Evolutionary conservation across 2,329 filamentous ascomycete genomes (phyloP).

Genomic region (Talaromyces sp.): DNA sequence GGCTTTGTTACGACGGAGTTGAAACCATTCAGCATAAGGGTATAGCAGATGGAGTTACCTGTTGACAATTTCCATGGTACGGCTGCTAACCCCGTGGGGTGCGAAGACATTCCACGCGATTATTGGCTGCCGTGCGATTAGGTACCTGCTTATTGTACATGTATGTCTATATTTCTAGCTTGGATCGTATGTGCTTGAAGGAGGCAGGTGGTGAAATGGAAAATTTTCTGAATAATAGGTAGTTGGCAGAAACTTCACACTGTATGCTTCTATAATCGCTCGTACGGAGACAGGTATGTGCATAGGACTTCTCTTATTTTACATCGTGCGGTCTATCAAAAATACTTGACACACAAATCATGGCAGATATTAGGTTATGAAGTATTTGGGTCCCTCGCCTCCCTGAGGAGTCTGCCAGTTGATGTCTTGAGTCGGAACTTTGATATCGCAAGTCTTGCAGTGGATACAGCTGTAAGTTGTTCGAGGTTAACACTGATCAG

Average conservation of each 20-base stretch:
- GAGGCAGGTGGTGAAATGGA: neutral
- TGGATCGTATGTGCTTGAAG: neutral
- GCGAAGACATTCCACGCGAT: conserved; percentile 3
- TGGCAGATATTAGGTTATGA: conserved; percentile 48
- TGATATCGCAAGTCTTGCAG: conserved; percentile 99
- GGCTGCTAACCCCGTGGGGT: conserved; percentile 17
- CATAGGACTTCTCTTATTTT: conserved; percentile 3
- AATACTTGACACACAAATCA: neutral
- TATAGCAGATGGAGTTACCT: neutral
- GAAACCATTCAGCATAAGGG: neutral
- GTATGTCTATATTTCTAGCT: neutral
- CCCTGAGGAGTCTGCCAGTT: conserved; percentile 96
- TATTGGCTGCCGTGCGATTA: neutral
- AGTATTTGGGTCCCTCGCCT: conserved; percentile 69
- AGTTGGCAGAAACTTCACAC: neutral
- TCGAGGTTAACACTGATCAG: too few species aligned
- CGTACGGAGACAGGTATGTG: neutral
- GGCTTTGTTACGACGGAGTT: neutral
- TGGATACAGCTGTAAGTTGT: conserved; percentile 74
- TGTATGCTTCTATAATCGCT: neutral
- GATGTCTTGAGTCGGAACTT: conserved; percentile 93
- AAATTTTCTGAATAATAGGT: neutral
- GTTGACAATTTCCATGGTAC: conserved; percentile 17
- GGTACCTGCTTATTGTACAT: neutral
- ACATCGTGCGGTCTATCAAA: neutral